Base-by-base conservation (phyloP, 2,329 filamentous ascomycete genomes). In the Trichophyton simii region DNA sequence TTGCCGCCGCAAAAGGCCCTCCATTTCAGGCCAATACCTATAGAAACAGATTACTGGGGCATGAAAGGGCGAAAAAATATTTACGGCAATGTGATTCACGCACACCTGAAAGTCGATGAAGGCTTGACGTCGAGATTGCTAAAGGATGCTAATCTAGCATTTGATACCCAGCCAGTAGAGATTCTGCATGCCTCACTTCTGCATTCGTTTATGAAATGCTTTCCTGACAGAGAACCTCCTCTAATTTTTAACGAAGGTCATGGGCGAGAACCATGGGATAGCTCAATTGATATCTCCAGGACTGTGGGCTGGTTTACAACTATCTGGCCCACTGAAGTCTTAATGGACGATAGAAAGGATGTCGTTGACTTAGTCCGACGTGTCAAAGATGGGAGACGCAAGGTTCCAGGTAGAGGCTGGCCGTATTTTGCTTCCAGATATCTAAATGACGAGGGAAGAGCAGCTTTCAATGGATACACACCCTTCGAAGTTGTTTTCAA, bases 301-400 rank as follows among this genome's bases (percentile, higher is more conserved):
- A 80, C 78, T 0, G 72, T 80, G 1, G 79, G 79, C 5, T 81
- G 79, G 79, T 81, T 80, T 62, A 80, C 78, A 0, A 77, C 76
- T 22, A 66, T 80, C 6, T 77, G 76, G 58, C 78, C 78, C 0
- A 72, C 79, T 3, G 72, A 72, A 28, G 69, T 77, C 0, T 64
- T 67, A 1, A 63, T 66, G 2, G 66, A 69, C 38, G 67, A 66
- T 13, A 50, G 68, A 0, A 63, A 70, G 1, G 63, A 70, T 57
- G 67, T 72, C 0, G 61, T 72, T 3, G 69, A 73, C 3, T 71
- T 71, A 3, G 64, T 76, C 3, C 63, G 71, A 0, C 68, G 67
- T 41, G 72, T 76, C 3, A 77, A 77, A 63, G 75, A 77, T 58
- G 63, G 69, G 2, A 73, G 75, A 3, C 69, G 73, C 22, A 65